These are phyloP conservation scores for Ogataea glucozyma DNA, from an alignment of 805 yeast genomes.

Conservation along the genomic window DNA sequence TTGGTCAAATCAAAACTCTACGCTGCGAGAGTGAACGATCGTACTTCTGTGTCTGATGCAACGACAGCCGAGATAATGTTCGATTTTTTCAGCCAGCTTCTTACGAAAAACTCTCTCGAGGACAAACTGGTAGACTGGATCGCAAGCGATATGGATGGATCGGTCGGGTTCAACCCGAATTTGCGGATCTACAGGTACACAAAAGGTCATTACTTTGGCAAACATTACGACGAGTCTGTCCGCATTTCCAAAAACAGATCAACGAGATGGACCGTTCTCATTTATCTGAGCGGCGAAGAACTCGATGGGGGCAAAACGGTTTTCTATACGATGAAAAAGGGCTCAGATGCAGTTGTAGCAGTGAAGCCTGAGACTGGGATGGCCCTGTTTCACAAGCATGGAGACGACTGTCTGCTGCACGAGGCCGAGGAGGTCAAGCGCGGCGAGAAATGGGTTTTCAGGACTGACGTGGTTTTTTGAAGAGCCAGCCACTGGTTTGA, in stretches of 20 bases:
- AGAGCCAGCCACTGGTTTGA: too few relatives aligned
- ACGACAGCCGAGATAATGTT: constrained; percentile 42
- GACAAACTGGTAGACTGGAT: constrained; percentile 33
- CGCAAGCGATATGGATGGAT: constrained; percentile 36
- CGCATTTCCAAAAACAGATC: constrained; percentile 35
- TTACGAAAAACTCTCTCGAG: constrained; percentile 34
- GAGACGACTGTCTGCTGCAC: constrained; percentile 61
- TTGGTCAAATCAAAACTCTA: constrained; percentile 48
- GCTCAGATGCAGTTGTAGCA: constrained; percentile 23
- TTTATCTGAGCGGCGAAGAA: constrained; percentile 58
- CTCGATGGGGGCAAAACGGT: constrained; percentile 62
- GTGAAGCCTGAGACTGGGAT: constrained; percentile 54
- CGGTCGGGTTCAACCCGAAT: constrained; percentile 55
- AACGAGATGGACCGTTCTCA: constrained; percentile 60
- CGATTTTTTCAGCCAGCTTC: constrained; percentile 39
- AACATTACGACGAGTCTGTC: constrained; percentile 63
- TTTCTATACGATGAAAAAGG: constrained; percentile 39
- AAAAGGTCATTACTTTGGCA: constrained; percentile 58
- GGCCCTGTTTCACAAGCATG: constrained; percentile 65
- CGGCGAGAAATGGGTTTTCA: constrained; percentile 63
- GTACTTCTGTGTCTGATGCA: constrained; percentile 44
- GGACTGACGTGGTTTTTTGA: constrained; percentile 54
- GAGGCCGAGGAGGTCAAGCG: constrained; percentile 52
- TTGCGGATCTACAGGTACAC: constrained; percentile 55
- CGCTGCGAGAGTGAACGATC: constrained; percentile 59